phyloP scores from a whole-genome alignment of 345 rosid species.

The Populus euphratica region DNA sequence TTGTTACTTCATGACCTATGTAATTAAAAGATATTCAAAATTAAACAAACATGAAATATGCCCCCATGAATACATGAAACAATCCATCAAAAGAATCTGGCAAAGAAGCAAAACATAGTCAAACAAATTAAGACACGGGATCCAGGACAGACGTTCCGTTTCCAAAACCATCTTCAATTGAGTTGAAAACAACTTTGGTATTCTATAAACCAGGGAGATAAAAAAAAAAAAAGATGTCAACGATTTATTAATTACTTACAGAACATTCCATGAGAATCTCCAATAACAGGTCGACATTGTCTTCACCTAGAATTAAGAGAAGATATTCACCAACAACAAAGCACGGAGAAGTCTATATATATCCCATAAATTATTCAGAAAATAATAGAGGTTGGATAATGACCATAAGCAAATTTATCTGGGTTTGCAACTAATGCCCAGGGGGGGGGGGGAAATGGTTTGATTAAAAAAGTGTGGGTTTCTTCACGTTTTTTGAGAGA shows the following conservation, averaged over 20 bases:
- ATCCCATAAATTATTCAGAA: slow-evolving; percentile 3
- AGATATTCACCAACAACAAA: slow-evolving; percentile 11
- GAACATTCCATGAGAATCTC: slow-evolving; percentile 56
- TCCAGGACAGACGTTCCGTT: neutral
- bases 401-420: neutral
- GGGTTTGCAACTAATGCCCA: neutral
- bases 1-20: neutral
- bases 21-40: neutral
- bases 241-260: slow-evolving; percentile 32
- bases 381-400: neutral
- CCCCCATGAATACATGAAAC: neutral
- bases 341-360: slow-evolving; percentile 7
- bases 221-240: neutral
- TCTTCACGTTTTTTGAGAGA: neutral
- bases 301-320: slow-evolving; percentile 58
- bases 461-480: too few species aligned
- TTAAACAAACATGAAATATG: neutral
- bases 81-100: neutral
- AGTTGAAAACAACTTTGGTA: neutral
- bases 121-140: neutral
- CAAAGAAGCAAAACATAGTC: neutral
- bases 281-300: slow-evolving; percentile 57
- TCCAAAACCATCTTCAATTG: neutral
- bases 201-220: neutral
- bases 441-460: too few species aligned